phyloP scores from a whole-genome alignment of 1,139 yeast genomes.

The Candida smagusa region DNA sequence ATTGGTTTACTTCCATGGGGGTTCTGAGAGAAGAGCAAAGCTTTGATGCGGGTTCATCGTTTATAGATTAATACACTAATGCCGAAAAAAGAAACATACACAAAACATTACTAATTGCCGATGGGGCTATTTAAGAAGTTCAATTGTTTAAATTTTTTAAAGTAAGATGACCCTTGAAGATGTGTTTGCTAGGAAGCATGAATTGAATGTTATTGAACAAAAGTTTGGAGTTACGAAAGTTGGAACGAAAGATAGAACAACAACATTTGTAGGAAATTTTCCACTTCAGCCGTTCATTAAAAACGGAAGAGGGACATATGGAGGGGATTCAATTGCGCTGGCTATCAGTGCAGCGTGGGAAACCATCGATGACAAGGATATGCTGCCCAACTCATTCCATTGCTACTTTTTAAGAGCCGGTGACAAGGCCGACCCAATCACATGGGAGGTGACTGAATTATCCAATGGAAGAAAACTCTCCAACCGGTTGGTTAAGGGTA shows the following conservation, averaged over 20 bases:
- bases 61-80: no score
- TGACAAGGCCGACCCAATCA: constrained; percentile 23
- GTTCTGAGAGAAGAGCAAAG: constrained; percentile 6
- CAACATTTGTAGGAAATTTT: constrained; percentile 27
- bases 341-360: constrained; percentile 38
- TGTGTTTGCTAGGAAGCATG: neutral
- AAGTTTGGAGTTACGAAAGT: constrained; percentile 18
- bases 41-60: neutral
- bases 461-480: constrained; percentile 36
- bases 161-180: neutral
- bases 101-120: no score
- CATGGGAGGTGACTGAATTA: constrained; percentile 33
- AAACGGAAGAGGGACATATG: constrained; percentile 37
- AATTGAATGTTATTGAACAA: constrained; percentile 15
- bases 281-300: constrained; percentile 33
- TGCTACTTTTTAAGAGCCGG: constrained; percentile 42
- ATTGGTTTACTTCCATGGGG: constrained; percentile 30
- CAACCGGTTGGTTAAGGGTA: constrained; percentile 35
- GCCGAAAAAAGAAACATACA: no score
- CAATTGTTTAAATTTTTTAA: no score
- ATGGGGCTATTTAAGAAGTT: no score
- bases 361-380: constrained; percentile 23
- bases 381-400: constrained; percentile 40
- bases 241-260: constrained; percentile 7
- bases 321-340: constrained; percentile 40